These are phyloP conservation scores for Aspergillus campestris DNA, from an alignment of 495 filamentous ascomycete species.

Conservation along the genomic window DNA sequence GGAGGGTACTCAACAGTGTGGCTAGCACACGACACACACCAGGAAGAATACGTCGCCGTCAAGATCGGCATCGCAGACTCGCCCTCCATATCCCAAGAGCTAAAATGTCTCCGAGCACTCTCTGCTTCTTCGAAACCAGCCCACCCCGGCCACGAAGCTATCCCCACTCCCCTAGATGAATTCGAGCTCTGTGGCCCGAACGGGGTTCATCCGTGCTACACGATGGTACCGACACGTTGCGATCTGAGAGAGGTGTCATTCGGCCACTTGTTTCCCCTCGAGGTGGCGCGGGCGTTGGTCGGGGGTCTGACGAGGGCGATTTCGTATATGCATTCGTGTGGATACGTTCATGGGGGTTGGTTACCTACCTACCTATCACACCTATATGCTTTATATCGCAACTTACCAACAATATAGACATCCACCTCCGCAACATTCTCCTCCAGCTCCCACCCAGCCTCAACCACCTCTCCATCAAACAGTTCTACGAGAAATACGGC, in stretches of 20 bases:
- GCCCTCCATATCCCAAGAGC: constrained; percentile 7
- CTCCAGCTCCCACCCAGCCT: constrained; percentile 24
- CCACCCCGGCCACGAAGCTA: constrained; percentile 8
- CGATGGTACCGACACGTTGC: constrained; percentile 14
- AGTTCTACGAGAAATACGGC: constrained; percentile 23
- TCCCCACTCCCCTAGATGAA: constrained; percentile 16
- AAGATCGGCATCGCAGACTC: constrained; percentile 20
- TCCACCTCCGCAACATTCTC: constrained; percentile 29
- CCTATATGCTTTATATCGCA: too few species aligned
- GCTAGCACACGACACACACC: constrained; percentile 39
- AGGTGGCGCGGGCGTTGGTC: constrained; percentile 20
- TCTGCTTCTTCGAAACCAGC: constrained; percentile 6
- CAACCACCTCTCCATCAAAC: constrained; percentile 16
- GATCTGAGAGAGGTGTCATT: constrained; percentile 19
- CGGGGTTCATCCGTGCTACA: constrained; percentile 20
- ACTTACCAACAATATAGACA: constrained; percentile 17
- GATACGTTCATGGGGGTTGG: constrained; percentile 27
- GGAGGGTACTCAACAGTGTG: constrained; percentile 47
- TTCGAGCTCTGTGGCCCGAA: constrained; percentile 22
- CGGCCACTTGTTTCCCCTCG: constrained; percentile 18
- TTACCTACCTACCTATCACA: too few species aligned
- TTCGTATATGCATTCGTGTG: constrained; percentile 25
- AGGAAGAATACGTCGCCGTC: constrained; percentile 22
- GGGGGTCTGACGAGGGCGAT: constrained; percentile 13
- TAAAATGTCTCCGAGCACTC: constrained; percentile 15